Conservation (phyloP, 2,329 filamentous ascomycete genomes). For the Xylaria arbuscula region DNA sequence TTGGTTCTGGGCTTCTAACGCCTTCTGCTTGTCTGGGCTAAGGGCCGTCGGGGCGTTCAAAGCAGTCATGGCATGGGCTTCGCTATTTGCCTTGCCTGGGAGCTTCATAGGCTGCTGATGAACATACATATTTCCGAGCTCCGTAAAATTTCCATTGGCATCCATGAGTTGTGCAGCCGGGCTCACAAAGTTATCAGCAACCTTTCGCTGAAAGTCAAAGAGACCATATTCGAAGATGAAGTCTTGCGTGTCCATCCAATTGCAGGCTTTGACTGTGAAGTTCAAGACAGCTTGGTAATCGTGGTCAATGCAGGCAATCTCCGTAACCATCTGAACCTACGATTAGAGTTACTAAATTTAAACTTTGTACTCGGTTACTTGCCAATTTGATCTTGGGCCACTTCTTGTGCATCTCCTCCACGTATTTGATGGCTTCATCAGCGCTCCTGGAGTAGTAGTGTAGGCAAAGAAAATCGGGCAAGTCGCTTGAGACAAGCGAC, state of each 20-base stretch:
- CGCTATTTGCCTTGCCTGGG: conserved; percentile 33
- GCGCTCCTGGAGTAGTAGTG: conserved; percentile 56
- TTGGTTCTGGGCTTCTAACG: conserved; percentile 47
- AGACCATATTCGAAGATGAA: conserved; percentile 58
- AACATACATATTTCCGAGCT: conserved; percentile 46
- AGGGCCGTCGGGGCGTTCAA: conserved; percentile 37
- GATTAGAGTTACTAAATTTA: too few species aligned
- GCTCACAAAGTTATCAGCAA: conserved; percentile 59
- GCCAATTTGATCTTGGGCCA: conserved; percentile 46
- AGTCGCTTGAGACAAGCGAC: conserved; percentile 49
- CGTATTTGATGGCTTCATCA: conserved; percentile 54
- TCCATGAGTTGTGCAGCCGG: conserved; percentile 60
- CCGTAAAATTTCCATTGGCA: conserved; percentile 54
- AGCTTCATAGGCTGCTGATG: conserved; percentile 43
- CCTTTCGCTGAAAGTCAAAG: conserved; percentile 57
- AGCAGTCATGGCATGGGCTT: conserved; percentile 5
- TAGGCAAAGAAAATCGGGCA: conserved; percentile 56
- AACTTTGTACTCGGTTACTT: conserved; percentile 30
- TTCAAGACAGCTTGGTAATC: conserved; percentile 51
- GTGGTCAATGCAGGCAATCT: conserved; percentile 57
- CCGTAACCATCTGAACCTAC: too few species aligned
- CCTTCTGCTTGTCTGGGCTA: conserved; percentile 43
- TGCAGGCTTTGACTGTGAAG: conserved; percentile 55
- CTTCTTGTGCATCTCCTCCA: conserved; percentile 53
- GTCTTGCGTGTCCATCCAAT: conserved; percentile 57